Percentiles rank a stretch among this genome's conserved stretches.
phyloP scores from a whole-genome alignment of 257 asterid species.

The Solanum sitiens region DNA sequence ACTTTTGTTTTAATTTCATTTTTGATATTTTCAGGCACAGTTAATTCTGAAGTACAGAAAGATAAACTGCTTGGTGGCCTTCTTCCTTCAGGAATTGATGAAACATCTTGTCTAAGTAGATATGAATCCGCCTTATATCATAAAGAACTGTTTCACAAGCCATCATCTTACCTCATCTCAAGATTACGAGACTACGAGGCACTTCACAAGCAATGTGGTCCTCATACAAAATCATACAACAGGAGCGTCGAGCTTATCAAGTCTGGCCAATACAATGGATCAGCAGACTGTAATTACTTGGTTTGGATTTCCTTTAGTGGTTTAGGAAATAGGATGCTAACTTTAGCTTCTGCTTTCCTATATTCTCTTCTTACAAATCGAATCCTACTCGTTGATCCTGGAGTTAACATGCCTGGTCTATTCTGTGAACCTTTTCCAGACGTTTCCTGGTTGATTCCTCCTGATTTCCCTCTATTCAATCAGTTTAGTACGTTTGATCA shows the following conservation, averaged over 20 bases:
- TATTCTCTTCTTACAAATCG: constrained; percentile 70
- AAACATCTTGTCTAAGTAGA: constrained; percentile 59
- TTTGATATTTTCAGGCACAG: constrained; percentile 15
- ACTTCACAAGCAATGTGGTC: constrained; percentile 64
- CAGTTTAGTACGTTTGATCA: constrained; percentile 28
- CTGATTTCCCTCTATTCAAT: constrained; percentile 40
- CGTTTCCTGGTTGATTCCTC: constrained; percentile 64
- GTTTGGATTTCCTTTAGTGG: constrained; percentile 72
- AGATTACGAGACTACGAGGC: constrained; percentile 60
- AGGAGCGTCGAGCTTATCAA: constrained; percentile 34
- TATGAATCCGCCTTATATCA: constrained; percentile 38
- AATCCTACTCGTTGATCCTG: constrained; percentile 59
- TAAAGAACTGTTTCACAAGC: constrained; percentile 14
- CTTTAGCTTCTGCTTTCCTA: constrained; percentile 63
- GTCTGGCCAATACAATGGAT: constrained; percentile 8
- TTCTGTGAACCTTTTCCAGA: constrained; percentile 87
- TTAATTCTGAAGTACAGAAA: constrained; percentile 5
- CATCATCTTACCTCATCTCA: constrained; percentile 59
- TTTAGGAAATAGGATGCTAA: constrained; percentile 58
- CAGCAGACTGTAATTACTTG: constrained; percentile 48
- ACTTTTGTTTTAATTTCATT: neutral
- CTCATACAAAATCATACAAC: constrained; percentile 47
- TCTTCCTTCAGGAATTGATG: constrained; percentile 48
- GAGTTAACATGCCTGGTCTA: constrained; percentile 47
- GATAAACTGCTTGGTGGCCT: constrained; percentile 56